Percentiles rank a stretch among this genome's conserved stretches.
These are phyloP conservation scores for Ceratobasidium sp. DNA, from an alignment of 1,284 basidiomycete genomes.

Conservation along the genomic window DNA sequence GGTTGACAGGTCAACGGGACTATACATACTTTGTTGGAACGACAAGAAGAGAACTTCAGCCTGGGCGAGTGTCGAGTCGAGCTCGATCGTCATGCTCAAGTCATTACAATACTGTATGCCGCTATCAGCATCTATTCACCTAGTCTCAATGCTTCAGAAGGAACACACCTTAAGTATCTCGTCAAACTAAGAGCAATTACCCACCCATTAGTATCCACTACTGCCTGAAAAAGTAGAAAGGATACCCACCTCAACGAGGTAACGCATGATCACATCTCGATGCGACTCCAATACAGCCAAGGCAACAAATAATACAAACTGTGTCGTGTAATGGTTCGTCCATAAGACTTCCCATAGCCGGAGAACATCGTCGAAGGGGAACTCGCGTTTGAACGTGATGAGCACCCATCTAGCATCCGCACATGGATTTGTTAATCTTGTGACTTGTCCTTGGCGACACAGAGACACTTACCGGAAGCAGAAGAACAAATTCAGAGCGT, in stretches of 20 bases:
- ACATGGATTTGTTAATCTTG: slow-evolving; percentile 48
- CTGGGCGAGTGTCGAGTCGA: slow-evolving; percentile 91
- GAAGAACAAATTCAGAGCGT: slow-evolving; percentile 96
- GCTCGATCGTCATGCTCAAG: slow-evolving; percentile 92
- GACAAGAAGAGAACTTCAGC: slow-evolving; percentile 94
- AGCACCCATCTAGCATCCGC: slow-evolving; percentile 77
- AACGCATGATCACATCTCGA: slow-evolving; percentile 92
- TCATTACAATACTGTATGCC: slow-evolving; percentile 87
- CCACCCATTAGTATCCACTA: background rate
- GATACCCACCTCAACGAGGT: slow-evolving; percentile 82
- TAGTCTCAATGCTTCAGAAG: slow-evolving; percentile 56
- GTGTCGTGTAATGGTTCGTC: slow-evolving; percentile 89
- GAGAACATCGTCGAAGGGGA: slow-evolving; percentile 89
- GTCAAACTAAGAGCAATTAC: slow-evolving; percentile 66
- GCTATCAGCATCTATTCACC: slow-evolving; percentile 41
- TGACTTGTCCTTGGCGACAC: background rate
- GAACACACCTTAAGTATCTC: slow-evolving; percentile 83
- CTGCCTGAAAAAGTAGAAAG: slow-evolving; percentile 56
- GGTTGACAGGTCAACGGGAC: no score
- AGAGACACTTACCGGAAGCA: slow-evolving; percentile 83
- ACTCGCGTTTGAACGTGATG: slow-evolving; percentile 96
- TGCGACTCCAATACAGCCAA: slow-evolving; percentile 95
- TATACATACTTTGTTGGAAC: slow-evolving; percentile 68
- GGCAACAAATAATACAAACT: slow-evolving; percentile 95
- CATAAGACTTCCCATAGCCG: slow-evolving; percentile 96